Base-by-base conservation (phyloP, 345 rosid species). In the Eutrema heterophyllum region DNA sequence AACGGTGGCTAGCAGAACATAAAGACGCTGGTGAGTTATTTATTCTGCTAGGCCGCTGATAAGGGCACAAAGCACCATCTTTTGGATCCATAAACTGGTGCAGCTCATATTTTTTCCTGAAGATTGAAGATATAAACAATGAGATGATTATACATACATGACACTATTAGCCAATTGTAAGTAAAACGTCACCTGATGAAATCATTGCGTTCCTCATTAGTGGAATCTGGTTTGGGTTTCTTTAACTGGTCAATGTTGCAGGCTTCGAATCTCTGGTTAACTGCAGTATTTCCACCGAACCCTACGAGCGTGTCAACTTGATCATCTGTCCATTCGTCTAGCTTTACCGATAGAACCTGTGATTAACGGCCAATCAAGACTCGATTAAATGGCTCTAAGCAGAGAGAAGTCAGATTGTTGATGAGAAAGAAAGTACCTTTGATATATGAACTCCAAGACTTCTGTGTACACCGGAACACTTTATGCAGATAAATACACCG, bases 401-500 rank as follows among this genome's bases (percentile, higher is more conserved):
- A 77, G 55, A 72, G 59, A 55, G 46, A 35, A 29, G 5, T n/a
- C 48, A 24, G 36, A 41, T 18, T 30, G 65, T 29, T 27, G 15
- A 45, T 43, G 67, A 46, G 44, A 64, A 48, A 64, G 30, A 70
- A 70, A 50, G 2, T 74, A 95, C 99, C 93, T 92, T 95, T 73
- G 99, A 82, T 82, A 92, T 85, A 80, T 95, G 99, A 59, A 88
- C 97, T 65, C 99, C 99, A 79, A 95, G 98, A 88, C 98, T 88
- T 82, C 99, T 83, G 79, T 95, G 99, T 40, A 90, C 82, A 70
- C 99, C 99, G 63, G 99, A 92, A 77, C 99, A 95, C 84, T 95
- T 95, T 50, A 95, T 95, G 84, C 99, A 95, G 77, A 95, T 83
- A 79, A 89, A 86, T 10, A 88, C 97, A 79, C 99, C 99, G 12